phyloP scores from a whole-genome alignment of 345 rosid species.

The Brassica cretica region DNA sequence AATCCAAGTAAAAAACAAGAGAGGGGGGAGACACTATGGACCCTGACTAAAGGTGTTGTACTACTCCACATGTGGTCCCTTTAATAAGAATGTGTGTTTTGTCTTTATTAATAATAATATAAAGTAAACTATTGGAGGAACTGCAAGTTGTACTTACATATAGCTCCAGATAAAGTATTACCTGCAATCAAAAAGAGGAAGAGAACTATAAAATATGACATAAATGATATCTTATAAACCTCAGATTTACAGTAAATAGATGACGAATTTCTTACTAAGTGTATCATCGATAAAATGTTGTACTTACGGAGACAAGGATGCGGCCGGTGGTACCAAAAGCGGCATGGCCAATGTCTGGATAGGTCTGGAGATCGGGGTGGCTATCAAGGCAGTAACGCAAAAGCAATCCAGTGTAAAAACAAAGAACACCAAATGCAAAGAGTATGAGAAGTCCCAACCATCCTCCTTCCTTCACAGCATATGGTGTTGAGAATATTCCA shows the following conservation, averaged over 20 bases:
- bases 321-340: slow-evolving; percentile 84
- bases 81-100: neutral
- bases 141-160: slow-evolving; percentile 70
- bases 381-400: slow-evolving; percentile 85
- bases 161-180: slow-evolving; percentile 73
- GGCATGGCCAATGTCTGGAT: slow-evolving; percentile 94
- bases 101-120: neutral
- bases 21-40: slow-evolving; percentile 17
- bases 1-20: slow-evolving; percentile 5
- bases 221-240: slow-evolving; percentile 3
- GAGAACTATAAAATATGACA: neutral
- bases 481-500: slow-evolving; percentile 89
- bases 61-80: slow-evolving; percentile 34
- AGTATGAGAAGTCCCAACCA: slow-evolving; percentile 74
- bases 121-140: slow-evolving; percentile 14
- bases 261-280: slow-evolving; percentile 7
- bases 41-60: slow-evolving; percentile 24
- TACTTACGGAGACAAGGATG: slow-evolving; percentile 67
- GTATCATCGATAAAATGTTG: neutral
- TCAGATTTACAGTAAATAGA: neutral
- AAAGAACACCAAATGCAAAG: slow-evolving; percentile 63
- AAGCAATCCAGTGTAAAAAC: slow-evolving; percentile 87
- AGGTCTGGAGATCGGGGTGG: slow-evolving; percentile 80
- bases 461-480: slow-evolving; percentile 92
- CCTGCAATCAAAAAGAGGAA: slow-evolving; percentile 48